These are phyloP conservation scores for Dothideomycetes sp. DNA, from an alignment of 2,329 filamentous ascomycete genomes.

Conservation along the genomic window DNA sequence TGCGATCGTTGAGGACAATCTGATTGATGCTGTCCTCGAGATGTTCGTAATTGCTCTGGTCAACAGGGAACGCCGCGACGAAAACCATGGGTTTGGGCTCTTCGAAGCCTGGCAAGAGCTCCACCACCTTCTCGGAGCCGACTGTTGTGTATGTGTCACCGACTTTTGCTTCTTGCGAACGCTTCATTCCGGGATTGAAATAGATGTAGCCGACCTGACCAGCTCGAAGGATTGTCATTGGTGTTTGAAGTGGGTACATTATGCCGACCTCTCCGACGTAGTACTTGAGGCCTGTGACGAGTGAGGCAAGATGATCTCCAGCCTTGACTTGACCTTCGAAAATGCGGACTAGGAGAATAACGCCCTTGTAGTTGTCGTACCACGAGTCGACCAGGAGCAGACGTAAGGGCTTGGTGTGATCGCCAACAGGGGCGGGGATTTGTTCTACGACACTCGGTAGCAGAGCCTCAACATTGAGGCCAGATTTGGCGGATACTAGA, in stretches of 20 bases:
- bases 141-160: slow-evolving; percentile 89
- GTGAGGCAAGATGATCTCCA: slow-evolving; percentile 77
- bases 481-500: slow-evolving; percentile 87
- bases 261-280: slow-evolving; percentile 94
- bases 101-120: slow-evolving; percentile 83
- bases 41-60: slow-evolving; percentile 77
- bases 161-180: slow-evolving; percentile 87
- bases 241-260: slow-evolving; percentile 80
- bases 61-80: slow-evolving; percentile 89
- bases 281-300: slow-evolving; percentile 83
- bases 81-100: slow-evolving; percentile 99
- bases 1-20: slow-evolving; percentile 87
- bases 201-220: slow-evolving; percentile 94
- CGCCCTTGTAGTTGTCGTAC: slow-evolving; percentile 94
- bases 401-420: slow-evolving; percentile 62
- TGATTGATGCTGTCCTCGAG: slow-evolving; percentile 92
- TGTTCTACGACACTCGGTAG: slow-evolving; percentile 77
- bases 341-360: slow-evolving; percentile 79
- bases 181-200: slow-evolving; percentile 98
- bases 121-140: slow-evolving; percentile 64
- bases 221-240: slow-evolving; percentile 70
- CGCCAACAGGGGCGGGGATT: slow-evolving; percentile 72
- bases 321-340: slow-evolving; percentile 80
- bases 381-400: slow-evolving; percentile 92
- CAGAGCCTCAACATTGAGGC: slow-evolving; percentile 73